phyloP scores from a whole-genome alignment of 192 early-diverging fungal genomes.

The Entophlyctis luteolus region DNA sequence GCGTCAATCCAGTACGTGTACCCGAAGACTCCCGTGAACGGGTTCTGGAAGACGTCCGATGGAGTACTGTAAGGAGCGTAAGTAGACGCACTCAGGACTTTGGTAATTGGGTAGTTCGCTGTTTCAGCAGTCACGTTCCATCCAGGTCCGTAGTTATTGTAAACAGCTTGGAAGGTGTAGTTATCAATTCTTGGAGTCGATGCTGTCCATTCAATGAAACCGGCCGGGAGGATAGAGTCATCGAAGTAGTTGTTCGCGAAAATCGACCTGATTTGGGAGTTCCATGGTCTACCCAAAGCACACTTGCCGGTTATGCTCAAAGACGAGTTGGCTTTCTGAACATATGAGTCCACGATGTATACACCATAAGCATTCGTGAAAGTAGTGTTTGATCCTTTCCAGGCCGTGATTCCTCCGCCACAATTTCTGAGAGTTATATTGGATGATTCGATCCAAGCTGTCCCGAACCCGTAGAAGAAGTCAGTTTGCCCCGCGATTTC shows the following conservation, averaged over 20 bases:
- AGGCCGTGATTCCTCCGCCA: not conserved
- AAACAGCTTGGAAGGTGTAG: not conserved
- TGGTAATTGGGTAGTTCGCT: not conserved
- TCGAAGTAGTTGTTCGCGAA: not conserved
- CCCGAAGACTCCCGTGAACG: not conserved
- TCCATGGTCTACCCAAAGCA: not conserved
- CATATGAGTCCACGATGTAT: not conserved
- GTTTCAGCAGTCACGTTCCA: not conserved
- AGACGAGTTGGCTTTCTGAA: not conserved
- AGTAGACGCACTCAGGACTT: not conserved
- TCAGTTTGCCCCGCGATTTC: not conserved
- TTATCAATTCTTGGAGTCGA: not conserved
- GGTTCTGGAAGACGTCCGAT: not conserved
- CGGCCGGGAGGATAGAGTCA: not conserved
- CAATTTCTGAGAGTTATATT: not conserved
- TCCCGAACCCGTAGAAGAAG: not conserved
- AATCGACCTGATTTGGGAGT: not conserved
- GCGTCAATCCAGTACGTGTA: not conserved
- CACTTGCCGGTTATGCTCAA: not conserved
- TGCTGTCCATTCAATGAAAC: not conserved
- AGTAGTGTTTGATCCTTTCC: not conserved
- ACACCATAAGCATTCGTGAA: not conserved
- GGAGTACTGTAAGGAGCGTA: not conserved
- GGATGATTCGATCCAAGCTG: not conserved
- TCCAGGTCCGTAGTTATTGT: not conserved